Percentiles rank a stretch among this genome's conserved stretches.
Evolutionary conservation across 441 rosid genomes (phyloP).

Genomic region (Flueggea neowawraea): DNA sequence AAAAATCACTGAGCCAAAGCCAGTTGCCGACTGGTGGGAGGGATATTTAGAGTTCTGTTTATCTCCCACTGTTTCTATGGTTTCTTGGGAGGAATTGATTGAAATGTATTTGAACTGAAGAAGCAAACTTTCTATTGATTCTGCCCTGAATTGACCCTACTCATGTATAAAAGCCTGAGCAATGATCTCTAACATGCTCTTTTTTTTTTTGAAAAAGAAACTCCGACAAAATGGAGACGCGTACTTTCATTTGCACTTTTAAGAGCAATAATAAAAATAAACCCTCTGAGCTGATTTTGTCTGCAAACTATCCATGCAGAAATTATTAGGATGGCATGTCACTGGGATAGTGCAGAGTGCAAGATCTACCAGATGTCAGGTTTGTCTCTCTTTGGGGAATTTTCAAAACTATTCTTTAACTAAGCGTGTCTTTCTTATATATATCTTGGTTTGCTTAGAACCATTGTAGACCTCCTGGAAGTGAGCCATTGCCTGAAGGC

Average conservation of each 20-base stretch:
- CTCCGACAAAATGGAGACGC: too few relatives aligned
- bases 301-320: conserved; percentile 41
- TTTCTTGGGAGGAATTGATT: too few relatives aligned
- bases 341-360: conserved; percentile 24
- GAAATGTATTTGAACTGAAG: too few relatives aligned
- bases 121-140: too few relatives aligned
- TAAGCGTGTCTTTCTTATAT: conserved; percentile 4
- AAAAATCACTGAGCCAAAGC: too few relatives aligned
- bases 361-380: conserved; percentile 49
- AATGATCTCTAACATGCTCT: too few relatives aligned
- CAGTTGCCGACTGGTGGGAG: too few relatives aligned
- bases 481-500: conserved; percentile 68
- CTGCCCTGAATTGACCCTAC: too few relatives aligned
- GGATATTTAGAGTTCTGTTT: too few relatives aligned
- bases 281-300: conserved; percentile 6
- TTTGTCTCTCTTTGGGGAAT: conserved; percentile 21
- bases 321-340: conserved; percentile 44
- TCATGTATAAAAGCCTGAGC: too few relatives aligned
- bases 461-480: conserved; percentile 46
- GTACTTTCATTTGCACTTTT: not conserved
- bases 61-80: too few relatives aligned
- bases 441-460: conserved; percentile 25
- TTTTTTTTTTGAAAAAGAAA: too few relatives aligned
- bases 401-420: not conserved
- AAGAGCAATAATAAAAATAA: not conserved